These are phyloP conservation scores for Excoecaria agallocha DNA, from an alignment of 345 rosid species.

Conservation along the genomic window DNA sequence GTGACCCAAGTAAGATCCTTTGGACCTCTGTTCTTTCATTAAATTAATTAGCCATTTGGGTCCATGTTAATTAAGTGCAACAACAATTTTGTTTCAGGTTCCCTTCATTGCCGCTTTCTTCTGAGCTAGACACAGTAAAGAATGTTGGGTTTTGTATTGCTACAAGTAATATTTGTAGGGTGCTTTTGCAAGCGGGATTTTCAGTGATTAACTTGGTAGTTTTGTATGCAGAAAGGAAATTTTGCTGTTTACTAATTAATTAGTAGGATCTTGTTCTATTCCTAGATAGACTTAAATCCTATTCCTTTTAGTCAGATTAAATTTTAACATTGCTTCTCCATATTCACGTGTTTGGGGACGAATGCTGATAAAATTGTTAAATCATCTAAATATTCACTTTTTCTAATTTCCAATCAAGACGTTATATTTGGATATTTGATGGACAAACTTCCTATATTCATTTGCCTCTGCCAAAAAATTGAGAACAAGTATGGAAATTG, in stretches of 20 bases:
- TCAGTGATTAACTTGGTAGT: background rate
- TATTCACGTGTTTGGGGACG: too few species aligned
- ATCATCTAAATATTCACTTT: too few species aligned
- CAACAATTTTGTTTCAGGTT: constrained; percentile 42
- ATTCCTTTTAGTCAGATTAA: background rate
- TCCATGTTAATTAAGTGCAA: background rate
- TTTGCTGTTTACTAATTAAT: background rate
- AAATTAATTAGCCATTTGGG: background rate
- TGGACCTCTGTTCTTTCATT: background rate
- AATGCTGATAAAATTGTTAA: too few species aligned
- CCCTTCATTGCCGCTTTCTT: constrained; percentile 55
- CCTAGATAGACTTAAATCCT: background rate
- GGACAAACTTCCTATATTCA: too few species aligned
- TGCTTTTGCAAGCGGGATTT: constrained; percentile 11
- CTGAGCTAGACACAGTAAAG: constrained; percentile 38
- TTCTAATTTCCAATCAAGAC: too few species aligned
- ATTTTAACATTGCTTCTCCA: background rate
- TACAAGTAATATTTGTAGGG: constrained; percentile 15
- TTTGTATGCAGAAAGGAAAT: constrained; percentile 4
- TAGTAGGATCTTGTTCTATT: background rate
- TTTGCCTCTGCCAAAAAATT: too few species aligned
- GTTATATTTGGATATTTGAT: too few species aligned
- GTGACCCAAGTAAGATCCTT: constrained; percentile 48
- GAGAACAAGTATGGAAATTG: too few species aligned
- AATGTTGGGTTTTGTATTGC: constrained; percentile 5